Conservation (phyloP, 2,329 filamentous ascomycete species). For the Calycina herbarum region DNA sequence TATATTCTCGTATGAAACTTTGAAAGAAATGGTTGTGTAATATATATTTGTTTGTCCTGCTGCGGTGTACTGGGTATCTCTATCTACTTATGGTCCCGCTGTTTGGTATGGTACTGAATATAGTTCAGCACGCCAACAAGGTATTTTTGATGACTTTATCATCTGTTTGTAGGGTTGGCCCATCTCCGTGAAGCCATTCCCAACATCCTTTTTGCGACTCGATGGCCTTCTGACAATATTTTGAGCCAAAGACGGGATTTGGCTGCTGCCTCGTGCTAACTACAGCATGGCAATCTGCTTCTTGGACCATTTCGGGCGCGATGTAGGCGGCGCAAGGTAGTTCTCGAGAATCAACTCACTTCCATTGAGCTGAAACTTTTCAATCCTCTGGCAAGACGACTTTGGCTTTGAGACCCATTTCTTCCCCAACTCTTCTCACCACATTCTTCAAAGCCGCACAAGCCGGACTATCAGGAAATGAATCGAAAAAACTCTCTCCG, state of each 20-base stretch:
- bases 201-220: background rate
- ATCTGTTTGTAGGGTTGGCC: background rate
- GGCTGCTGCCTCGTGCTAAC: background rate
- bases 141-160: background rate
- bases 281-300: background rate
- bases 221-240: background rate
- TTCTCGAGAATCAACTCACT: background rate
- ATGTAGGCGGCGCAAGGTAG: background rate
- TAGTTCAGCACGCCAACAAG: background rate
- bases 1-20: background rate
- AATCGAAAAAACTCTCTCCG: conserved; percentile 95
- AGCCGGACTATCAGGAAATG: conserved; percentile 89
- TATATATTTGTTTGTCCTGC: background rate
- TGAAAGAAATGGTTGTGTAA: background rate
- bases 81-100: background rate
- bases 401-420: conserved; percentile 52
- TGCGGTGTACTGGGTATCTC: background rate
- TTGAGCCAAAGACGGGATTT: background rate
- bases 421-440: conserved; percentile 68
- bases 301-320: background rate
- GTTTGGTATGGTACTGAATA: background rate
- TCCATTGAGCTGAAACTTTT: conserved; percentile 11
- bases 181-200: background rate
- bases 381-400: conserved; percentile 29
- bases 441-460: conserved; percentile 79